These are phyloP conservation scores for Ceratobasidium sp. DNA, from an alignment of 1,284 basidiomycete genomes.

Conservation along the genomic window DNA sequence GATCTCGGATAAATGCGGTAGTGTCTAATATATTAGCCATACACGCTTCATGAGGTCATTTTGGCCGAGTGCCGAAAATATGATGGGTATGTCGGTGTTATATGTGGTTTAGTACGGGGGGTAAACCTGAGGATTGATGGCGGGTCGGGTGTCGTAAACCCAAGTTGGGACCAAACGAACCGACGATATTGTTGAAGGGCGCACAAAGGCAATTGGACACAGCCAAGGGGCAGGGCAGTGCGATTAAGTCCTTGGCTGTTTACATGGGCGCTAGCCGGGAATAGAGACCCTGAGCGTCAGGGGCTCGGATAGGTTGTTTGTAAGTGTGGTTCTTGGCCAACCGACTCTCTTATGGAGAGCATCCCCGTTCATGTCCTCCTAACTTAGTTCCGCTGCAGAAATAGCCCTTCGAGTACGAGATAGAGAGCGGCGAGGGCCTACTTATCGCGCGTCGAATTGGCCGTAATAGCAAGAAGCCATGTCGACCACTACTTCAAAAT, in stretches of 20 bases:
- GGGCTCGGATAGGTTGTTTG: neutral
- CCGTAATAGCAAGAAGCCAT: neutral
- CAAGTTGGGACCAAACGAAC: neutral
- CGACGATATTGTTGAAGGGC: too few relatives aligned
- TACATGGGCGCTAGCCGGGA: too few relatives aligned
- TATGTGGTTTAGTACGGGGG: neutral
- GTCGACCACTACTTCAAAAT: constrained; percentile 14
- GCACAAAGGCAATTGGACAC: too few relatives aligned
- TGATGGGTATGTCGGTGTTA: neutral
- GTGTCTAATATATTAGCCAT: too few relatives aligned
- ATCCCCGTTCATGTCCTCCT: neutral
- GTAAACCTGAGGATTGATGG: neutral
- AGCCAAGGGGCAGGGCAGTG: too few relatives aligned
- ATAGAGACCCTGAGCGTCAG: neutral
- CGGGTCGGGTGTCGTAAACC: neutral
- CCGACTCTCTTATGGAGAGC: neutral
- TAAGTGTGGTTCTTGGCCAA: neutral
- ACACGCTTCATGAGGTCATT: constrained; percentile 7
- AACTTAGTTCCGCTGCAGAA: neutral
- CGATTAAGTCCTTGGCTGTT: too few relatives aligned
- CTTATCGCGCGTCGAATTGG: too few relatives aligned
- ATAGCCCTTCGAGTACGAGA: too few relatives aligned
- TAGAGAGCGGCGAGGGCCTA: too few relatives aligned
- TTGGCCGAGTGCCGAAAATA: neutral
- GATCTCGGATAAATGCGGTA: too few relatives aligned